Base-by-base conservation (phyloP, 2,329 filamentous ascomycete species). In the Fusarium sp. region DNA sequence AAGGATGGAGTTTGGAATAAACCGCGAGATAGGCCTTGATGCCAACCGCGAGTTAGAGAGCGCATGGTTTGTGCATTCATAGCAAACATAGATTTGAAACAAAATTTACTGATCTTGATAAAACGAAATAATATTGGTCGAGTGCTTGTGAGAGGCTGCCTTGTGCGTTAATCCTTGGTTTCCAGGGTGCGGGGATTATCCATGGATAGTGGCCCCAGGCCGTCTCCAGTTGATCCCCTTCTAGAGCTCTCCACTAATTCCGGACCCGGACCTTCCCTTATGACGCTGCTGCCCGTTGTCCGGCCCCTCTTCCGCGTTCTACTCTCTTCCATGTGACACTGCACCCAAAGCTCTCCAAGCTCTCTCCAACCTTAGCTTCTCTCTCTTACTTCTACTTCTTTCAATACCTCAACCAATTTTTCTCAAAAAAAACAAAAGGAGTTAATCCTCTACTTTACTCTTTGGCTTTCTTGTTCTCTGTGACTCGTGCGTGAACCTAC, bases 311-410 rank as follows among this genome's bases (percentile, higher is more conserved):
- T 67, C 52, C 48, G 46, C 52, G 44, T 71, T 69, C 68, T 54
- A 71, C 56, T 48, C 50, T 66, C 56, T 71, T 66, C 68, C 68
- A 71, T 71, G 64, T 71, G 68, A 71, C 63, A 71, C 28, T 31
- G 48, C 48, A 26, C 38, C 33, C 38, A 52, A 45, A 54, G 45
- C 61, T 64, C 60, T 44, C 51, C 34, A 40, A 56, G 45, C 44
- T 55, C 38, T 40, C 49, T 53, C 40, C 24, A 52, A 34, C 54
- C 56, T 55, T 31, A 50, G 26, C 45, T 49, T 51, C 40, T 24
- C 33, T 24, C 60, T 20, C 26, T 54, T 33, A n/a, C 13, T 49
- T 39, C 13, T 48, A 17, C 17, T 43, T 55, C 31, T 59, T 53
- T 9, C 38, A 48, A 31, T 36, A 33, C 20, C 50, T 59, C 56